Conservation (phyloP, 2,329 filamentous ascomycete genomes). For the Gaeumannomyces sp. region DNA sequence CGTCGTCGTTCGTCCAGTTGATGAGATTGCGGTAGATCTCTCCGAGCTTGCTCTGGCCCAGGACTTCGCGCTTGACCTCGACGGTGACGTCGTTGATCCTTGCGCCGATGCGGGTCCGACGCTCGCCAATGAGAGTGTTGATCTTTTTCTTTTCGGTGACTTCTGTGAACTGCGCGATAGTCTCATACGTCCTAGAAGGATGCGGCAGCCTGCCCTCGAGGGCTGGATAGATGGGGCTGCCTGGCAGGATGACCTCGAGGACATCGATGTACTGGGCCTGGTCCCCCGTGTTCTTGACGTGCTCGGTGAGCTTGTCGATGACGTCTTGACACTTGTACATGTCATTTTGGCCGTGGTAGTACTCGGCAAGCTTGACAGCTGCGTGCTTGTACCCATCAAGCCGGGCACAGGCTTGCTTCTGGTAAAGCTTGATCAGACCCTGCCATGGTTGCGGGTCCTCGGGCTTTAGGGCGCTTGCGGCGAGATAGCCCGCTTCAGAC, state of each 20-base stretch:
- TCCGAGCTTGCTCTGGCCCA: conserved; percentile 69
- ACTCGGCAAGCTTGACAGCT: conserved; percentile 64
- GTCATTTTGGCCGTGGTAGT: conserved; percentile 63
- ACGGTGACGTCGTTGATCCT: conserved; percentile 74
- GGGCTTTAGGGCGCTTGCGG: conserved; percentile 65
- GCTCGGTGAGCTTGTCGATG: conserved; percentile 73
- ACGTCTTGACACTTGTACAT: conserved; percentile 59
- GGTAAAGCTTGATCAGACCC: conserved; percentile 78
- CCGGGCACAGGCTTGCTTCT: conserved; percentile 64
- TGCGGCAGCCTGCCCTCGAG: conserved; percentile 79
- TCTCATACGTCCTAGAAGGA: conserved; percentile 74
- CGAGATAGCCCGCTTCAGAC: conserved; percentile 69
- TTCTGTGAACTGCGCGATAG: conserved; percentile 77
- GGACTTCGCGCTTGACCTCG: conserved; percentile 84
- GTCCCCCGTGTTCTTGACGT: conserved; percentile 67
- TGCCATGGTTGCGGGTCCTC: conserved; percentile 84
- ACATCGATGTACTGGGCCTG: conserved; percentile 69
- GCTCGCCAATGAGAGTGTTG: conserved; percentile 83
- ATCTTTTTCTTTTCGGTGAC: conserved; percentile 82
- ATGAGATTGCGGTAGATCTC: conserved; percentile 76
- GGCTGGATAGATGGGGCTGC: conserved; percentile 70
- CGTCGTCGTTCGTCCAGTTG: conserved; percentile 86
- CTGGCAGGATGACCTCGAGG: conserved; percentile 70
- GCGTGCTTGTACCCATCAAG: conserved; percentile 70
- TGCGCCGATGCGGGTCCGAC: conserved; percentile 80